These are phyloP conservation scores for Colletotrichum lentis DNA, from an alignment of 2,329 filamentous ascomycete genomes.

Conservation along the genomic window DNA sequence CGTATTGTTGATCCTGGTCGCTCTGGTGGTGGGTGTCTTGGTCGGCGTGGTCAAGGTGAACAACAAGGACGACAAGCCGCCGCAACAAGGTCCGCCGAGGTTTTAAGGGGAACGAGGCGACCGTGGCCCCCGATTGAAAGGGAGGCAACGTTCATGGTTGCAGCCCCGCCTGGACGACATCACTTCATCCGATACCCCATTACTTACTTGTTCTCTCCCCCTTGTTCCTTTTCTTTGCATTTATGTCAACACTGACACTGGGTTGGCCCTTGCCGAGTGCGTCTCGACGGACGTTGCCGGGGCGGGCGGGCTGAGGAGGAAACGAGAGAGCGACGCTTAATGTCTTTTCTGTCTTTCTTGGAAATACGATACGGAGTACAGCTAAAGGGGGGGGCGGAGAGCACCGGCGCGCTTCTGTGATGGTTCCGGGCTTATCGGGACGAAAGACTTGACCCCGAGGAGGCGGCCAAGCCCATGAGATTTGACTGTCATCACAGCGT, in stretches of 20 bases:
- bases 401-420: background rate
- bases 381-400: background rate
- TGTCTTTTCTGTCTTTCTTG: background rate
- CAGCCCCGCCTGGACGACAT: background rate
- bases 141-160: background rate
- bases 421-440: background rate
- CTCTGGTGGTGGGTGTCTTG: constrained; percentile 34
- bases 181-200: constrained; percentile 32
- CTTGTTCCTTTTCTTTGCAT: constrained; percentile 18
- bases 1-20: constrained; percentile 36
- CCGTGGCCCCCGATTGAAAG: background rate
- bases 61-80: constrained; percentile 17
- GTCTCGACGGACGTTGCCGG: constrained; percentile 6
- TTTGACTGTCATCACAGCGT: constrained; percentile 17
- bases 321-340: constrained; percentile 22
- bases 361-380: constrained; percentile 7
- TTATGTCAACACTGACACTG: background rate
- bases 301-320: background rate
- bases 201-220: constrained; percentile 2
- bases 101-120: background rate
- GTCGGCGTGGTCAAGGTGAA: constrained; percentile 33
- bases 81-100: constrained; percentile 1
- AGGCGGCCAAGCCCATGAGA: constrained; percentile 13
- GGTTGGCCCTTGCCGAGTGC: background rate
- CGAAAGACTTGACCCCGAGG: background rate